phyloP scores from a whole-genome alignment of 176 grass and related monocot species.

The Bolboschoenus planiculmis region DNA sequence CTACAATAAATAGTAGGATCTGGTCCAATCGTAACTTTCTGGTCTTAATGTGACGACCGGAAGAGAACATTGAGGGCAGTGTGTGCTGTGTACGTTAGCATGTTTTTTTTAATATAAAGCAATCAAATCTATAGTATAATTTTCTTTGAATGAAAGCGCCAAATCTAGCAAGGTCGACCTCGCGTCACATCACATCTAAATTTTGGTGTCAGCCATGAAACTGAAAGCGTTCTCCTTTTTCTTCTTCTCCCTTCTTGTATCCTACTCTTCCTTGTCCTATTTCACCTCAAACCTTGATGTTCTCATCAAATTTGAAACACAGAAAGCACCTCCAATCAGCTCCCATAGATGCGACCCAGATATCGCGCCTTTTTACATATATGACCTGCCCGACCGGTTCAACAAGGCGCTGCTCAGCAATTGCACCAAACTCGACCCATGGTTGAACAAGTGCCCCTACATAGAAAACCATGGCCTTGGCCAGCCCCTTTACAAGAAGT shows the following conservation, averaged over 20 bases:
- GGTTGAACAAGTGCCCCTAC: constrained; percentile 19
- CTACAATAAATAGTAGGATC: background rate
- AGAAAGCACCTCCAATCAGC: background rate
- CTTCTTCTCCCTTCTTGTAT: background rate
- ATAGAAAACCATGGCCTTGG: constrained; percentile 22
- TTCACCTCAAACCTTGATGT: constrained; percentile 6
- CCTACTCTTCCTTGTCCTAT: background rate
- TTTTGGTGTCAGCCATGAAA: background rate
- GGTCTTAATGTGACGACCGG: background rate
- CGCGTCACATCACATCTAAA: background rate
- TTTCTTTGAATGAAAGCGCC: background rate
- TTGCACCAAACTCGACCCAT: background rate
- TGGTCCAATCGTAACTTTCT: background rate
- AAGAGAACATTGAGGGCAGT: background rate
- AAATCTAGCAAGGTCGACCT: background rate
- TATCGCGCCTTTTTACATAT: constrained; percentile 20
- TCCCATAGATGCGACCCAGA: background rate
- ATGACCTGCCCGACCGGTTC: constrained; percentile 27
- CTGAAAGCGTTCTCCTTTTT: background rate
- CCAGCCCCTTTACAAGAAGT: background rate
- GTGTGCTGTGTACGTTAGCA: background rate
- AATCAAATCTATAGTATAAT: background rate
- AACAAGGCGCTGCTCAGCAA: background rate
- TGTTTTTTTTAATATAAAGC: background rate
- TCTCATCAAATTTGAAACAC: background rate